Base-by-base conservation (phyloP, 148 eudicot genomes). In the Dysphania ambrosioides region DNA sequence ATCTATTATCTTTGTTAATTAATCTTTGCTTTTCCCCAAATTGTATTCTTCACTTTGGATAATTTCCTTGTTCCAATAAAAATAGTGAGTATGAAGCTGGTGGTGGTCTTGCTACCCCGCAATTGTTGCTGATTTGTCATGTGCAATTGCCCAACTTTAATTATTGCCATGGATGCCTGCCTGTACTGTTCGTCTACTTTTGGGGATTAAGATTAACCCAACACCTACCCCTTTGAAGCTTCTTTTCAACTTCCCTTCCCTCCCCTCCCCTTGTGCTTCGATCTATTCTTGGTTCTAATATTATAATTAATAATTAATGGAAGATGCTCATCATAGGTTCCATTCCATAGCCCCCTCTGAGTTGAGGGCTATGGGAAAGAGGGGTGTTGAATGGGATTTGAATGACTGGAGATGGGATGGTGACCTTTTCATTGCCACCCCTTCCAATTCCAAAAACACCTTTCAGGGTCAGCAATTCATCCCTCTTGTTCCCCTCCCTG, bases 351-450 rank as follows among this genome's bases (percentile, higher is more conserved):
- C 82, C 70, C 66, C 79, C 53, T 69, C 87, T 6, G 85, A 77
- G 38, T 56, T 81, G 79, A 82, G 79, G 80, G 78, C 81, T 27
- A 35, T 76, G 72, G 91, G 87, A 44, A 86, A 87, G 80, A 86
- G 78, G 76, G 84, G 73, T 53, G 9, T 77, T 38, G 91, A 89
- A 60, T 93, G 98, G 98, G 91, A 91, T 86, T 87, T 86, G 77
- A 89, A 89, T 82, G 84, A 89, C 27, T 93, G 98, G 97, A 89
- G 78, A 75, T 93, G 98, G 98, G 98, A 93, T 83, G 91, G 90
- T 1, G 91, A 91, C 77, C 73, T 88, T 13, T 91, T 88, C 75
- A 76, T 84, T 1, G 97, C 97, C 13, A 78, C 85, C 44, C 81
- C 88, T 18, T 83, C 88, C 0, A 82, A 86, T n/a, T n/a, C n/a